phyloP scores from a whole-genome alignment of 306 rosid species.

The Alnus glutinosa region DNA sequence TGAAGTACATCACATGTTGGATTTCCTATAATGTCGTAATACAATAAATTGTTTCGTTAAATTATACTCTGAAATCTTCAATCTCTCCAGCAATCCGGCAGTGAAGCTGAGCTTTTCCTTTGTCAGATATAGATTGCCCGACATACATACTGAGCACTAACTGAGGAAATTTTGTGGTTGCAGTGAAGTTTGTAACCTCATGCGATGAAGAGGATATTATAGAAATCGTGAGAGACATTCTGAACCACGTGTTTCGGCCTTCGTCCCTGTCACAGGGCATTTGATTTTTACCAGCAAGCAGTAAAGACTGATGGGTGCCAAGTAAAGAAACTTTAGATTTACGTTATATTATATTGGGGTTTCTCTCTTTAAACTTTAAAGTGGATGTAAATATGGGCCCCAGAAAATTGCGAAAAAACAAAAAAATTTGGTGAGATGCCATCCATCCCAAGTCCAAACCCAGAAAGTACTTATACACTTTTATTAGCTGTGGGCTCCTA shows the following conservation, averaged over 20 bases:
- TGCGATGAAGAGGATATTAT: slow-evolving; percentile 61
- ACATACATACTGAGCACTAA: slow-evolving; percentile 23
- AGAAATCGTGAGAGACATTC: slow-evolving; percentile 51
- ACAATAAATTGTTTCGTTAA: background rate
- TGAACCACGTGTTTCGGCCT: slow-evolving; percentile 62
- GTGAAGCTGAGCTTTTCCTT: slow-evolving; percentile 5
- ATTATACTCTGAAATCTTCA: background rate
- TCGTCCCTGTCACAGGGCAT: slow-evolving; percentile 34
- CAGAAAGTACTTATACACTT: slow-evolving; percentile 5
- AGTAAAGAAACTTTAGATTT: background rate
- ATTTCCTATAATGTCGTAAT: background rate
- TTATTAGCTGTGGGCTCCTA: slow-evolving; percentile 40
- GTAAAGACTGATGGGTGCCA: background rate
- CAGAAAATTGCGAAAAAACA: background rate
- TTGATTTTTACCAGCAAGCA: slow-evolving; percentile 12
- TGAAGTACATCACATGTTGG: background rate
- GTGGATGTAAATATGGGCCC: background rate
- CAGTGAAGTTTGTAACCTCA: slow-evolving; percentile 68
- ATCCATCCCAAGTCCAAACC: slow-evolving; percentile 14
- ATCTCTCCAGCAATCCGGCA: background rate
- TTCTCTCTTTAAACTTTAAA: background rate
- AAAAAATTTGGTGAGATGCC: background rate
- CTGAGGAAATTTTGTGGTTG: slow-evolving; percentile 17
- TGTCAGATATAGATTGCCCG: background rate
- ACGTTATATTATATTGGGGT: background rate